phyloP scores from a whole-genome alignment of 768 basidiomycete genomes.

The Cytidiella melzeri region DNA sequence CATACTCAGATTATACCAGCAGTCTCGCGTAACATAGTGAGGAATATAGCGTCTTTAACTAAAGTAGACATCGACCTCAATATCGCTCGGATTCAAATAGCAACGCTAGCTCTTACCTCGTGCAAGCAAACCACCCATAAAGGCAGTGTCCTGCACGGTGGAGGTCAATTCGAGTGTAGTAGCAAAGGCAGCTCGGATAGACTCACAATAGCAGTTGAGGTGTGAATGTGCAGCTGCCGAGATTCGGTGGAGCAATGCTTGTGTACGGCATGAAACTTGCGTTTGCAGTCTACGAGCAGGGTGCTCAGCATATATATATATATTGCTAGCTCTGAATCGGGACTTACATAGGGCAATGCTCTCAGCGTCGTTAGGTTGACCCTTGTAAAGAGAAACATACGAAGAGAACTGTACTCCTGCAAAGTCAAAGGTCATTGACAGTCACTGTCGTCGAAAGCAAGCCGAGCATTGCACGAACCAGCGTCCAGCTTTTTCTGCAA shows the following conservation, averaged over 20 bases:
- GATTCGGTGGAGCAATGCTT: constrained; percentile 41
- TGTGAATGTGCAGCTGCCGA: constrained; percentile 46
- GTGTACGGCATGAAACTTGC: constrained; percentile 45
- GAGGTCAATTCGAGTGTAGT: background rate
- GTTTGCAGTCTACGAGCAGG: constrained; percentile 38
- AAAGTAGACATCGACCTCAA: too few species aligned
- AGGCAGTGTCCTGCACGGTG: constrained; percentile 7
- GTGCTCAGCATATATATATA: too few species aligned
- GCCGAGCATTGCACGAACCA: constrained; percentile 3
- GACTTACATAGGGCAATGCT: constrained; percentile 48
- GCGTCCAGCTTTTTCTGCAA: constrained; percentile 44
- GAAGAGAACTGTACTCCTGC: constrained; percentile 46
- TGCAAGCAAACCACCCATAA: constrained; percentile 3
- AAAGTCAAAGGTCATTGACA: background rate
- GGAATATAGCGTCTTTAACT: background rate
- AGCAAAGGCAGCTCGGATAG: background rate
- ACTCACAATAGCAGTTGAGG: constrained; percentile 55
- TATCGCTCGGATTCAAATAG: too few species aligned
- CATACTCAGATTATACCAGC: background rate
- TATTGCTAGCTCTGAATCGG: too few species aligned
- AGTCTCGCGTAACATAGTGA: background rate
- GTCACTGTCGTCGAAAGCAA: background rate
- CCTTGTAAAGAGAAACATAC: constrained; percentile 49
- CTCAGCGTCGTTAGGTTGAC: constrained; percentile 45
- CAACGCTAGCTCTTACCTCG: too few species aligned